Base-by-base conservation (phyloP, 1,139 yeast species). In the Suhomyces chickasaworum region DNA sequence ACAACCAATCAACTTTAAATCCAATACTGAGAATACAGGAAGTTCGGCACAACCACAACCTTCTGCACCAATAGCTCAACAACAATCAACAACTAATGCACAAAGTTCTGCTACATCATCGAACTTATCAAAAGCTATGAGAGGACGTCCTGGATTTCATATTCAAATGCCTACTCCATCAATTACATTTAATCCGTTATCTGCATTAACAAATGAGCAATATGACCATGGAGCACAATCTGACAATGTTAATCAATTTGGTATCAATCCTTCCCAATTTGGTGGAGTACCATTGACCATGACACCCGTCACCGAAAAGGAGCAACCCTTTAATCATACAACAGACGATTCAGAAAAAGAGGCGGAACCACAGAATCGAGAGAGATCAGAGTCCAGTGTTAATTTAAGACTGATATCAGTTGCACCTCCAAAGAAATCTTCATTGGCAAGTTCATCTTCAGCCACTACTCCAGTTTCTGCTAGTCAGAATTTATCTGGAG, bases 261-360 rank as follows among this genome's bases (percentile, higher is more conserved):
- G 90, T 40, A 74, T 83, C 53, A 76, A 80, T 58, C 77, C 83
- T 1, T 67, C 79, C 10, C 78, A 73, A 40, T 72, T 80, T 2
- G 69, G 75, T 4, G 69, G 71, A 40, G 60, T 75, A 18, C 81
- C 86, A 12, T 68, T 84, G 56, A 77, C 88, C 0, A 86, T 86
- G 95, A 86, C 95, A 0, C 95, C 93, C 0, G 82, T 86, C 1
- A 76, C 87, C 1, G 95, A 86, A 56, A 82, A 75, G 54, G 80
- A 60, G 27, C 51, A 52, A 30, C 38, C 42, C 2, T 52, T 55
- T n/a, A 47, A 44, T 13, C 56, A 54, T 10, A 54, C 48, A 7
- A 56, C 51, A 8, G 38, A 52, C 3, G 52, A 54, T 17, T 46
- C 47, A 13, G 58, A 54, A 7, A 55, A 51, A 10, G 57, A 53